Base-by-base conservation (phyloP, 176 grass and related monocot species). In the Ampelocalamus luodianensis region DNA sequence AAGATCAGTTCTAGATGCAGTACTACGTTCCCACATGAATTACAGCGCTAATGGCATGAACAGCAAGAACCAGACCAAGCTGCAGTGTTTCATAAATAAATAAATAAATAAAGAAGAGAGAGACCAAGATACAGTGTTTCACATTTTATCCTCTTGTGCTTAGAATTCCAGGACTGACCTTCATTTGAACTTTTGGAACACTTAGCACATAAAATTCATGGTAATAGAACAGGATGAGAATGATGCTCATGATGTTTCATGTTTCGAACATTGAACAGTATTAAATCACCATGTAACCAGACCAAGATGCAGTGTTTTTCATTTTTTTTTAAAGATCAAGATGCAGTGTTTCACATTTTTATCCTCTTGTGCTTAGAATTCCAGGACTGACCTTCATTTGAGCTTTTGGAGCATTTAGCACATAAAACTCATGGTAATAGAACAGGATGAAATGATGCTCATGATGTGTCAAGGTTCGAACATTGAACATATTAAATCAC, bases 351-450 rank as follows among this genome's bases (percentile, higher is more conserved):
- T 43, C 66, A 48, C 22, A 51, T 29, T 23, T 37, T 80, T 39
- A 51, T 50, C 22, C 17, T 48, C 76, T 81, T 54, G 10, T 12
- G 18, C 44, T 1, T 13, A 55, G 12, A 70, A 56, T 70, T 69
- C 49, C 22, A 40, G 50, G 38, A 71, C 15, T 56, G n/a, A 40
- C 23, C 8, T 38, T 27, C 39, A 12, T 82, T 8, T 42, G 34
- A 77, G 20, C 54, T 60, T n/a, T 24, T 61, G 38, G 74, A 60
- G 34, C 54, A 77, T 77, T 77, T 60, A 43, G 37, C 54, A 39
- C 37, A 84, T 38, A 66, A 77, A 15, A 76, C 18, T 76, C 9
- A 77, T 76, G 49, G 72, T 55, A n/a, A 56, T 5, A 77, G n/a
- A 78, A 68, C 32, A 39, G 26, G 49, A 78, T 77, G 11, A 77